phyloP scores from a whole-genome alignment of 495 filamentous ascomycete genomes.

The Extremus antarcticus region DNA sequence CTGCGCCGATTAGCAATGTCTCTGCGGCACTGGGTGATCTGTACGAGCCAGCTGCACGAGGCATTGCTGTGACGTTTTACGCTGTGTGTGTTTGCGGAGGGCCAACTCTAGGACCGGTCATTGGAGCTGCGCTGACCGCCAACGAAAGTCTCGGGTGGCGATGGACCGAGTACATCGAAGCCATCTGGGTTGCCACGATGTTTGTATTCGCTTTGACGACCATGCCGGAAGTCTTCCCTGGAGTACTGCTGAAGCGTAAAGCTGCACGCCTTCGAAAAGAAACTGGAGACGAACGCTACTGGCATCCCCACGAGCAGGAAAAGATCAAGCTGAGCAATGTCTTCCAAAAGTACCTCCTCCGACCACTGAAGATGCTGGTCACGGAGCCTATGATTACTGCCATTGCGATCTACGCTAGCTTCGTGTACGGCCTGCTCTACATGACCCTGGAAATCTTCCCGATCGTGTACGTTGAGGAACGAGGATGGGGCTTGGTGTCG shows the following conservation, averaged over 20 bases:
- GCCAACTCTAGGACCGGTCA: slow-evolving; percentile 27
- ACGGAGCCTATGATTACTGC: slow-evolving; percentile 21
- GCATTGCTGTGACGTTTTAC: slow-evolving; percentile 33
- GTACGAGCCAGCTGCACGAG: slow-evolving; percentile 30
- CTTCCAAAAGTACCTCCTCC: slow-evolving; percentile 15
- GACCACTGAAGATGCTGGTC: slow-evolving; percentile 18
- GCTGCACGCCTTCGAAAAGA: slow-evolving; percentile 19
- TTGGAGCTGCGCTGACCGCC: slow-evolving; percentile 20
- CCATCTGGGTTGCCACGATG: slow-evolving; percentile 15
- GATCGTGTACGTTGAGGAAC: slow-evolving; percentile 39
- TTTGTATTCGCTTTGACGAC: slow-evolving; percentile 1
- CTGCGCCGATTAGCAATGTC: slow-evolving; percentile 30
- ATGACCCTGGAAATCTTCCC: slow-evolving; percentile 43
- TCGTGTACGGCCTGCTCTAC: slow-evolving; percentile 26
- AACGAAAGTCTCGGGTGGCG: slow-evolving; percentile 22
- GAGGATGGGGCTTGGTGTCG: slow-evolving; percentile 34
- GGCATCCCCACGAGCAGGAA: slow-evolving; percentile 19
- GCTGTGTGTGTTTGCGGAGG: slow-evolving; percentile 31
- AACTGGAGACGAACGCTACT: slow-evolving; percentile 19
- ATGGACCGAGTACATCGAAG: slow-evolving; percentile 20
- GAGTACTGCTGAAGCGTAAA: slow-evolving; percentile 17
- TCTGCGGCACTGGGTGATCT: slow-evolving; percentile 41
- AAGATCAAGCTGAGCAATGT: slow-evolving; percentile 15
- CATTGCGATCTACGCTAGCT: slow-evolving; percentile 22
- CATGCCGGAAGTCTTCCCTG: slow-evolving; percentile 19